Evolutionary conservation across 805 yeast species (phyloP), one percentile per base, ranked within the genome.

Genomic region (Cyberlindnera euphorbiiphila): DNA sequence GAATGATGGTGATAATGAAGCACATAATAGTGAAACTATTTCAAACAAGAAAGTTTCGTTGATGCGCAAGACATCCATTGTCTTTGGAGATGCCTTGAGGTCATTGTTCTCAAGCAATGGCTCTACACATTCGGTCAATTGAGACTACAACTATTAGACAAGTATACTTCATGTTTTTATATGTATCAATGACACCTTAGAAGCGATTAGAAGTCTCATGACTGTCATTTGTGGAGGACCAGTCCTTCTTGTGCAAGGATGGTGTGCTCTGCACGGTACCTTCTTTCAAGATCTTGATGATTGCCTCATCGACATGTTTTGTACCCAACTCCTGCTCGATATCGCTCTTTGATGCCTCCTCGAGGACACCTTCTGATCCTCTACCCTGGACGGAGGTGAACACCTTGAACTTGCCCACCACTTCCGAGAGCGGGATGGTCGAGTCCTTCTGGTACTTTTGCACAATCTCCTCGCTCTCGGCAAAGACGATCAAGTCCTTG

Each of bases 311-410:
- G 4, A 59, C 34, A 3, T 26, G 52, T 27, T 63, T 65, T 18
- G 72, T 65, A 20, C 88, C 91, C 47, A 87, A 86, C 53, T 85
- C 93, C 45, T 72, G 72, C 34, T 69, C 70, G 26, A 86, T 56
- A 42, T 79, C 83, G 14, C 67, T 64, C 39, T 75, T 72, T 7
- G 91, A 81, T 3, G 91, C 95, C 51, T 75, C 79, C 35, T 81
- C 85, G 18, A 83, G 56, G 8, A 71, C 69, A 39, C 95, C 95
- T 50, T 76, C 84, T 4, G 77, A 64, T 22, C 95, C 95, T 27
- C 64, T 64, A 31, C 85, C 82, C 17, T 66, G 67, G 43, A 71
- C 70, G 39, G 76, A 73, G 16, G 73, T 68, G 55, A 70, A 87
- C n/a, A 86, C 69, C 51, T 81, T 74, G 65, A 74, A 84, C 8